A percentile compares a stretch with the other conserved stretches of the same genome.
phyloP scores from a whole-genome alignment of 1,139 yeast genomes.

The Pichia sp. region DNA sequence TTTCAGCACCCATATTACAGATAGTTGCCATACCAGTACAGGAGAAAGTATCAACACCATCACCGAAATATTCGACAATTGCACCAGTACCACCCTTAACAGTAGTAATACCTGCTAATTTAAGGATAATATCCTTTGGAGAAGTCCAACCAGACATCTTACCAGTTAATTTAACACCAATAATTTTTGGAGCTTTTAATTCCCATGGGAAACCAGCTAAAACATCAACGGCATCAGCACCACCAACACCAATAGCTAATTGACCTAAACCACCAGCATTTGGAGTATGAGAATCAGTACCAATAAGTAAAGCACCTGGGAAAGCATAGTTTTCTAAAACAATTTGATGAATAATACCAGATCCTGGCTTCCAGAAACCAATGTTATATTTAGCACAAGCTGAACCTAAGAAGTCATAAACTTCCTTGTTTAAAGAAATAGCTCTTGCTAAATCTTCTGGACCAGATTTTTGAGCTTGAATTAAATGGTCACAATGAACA shows the following conservation, averaged over 20 bases:
- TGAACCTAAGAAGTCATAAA: conserved; percentile 86
- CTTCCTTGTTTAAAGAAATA: conserved; percentile 90
- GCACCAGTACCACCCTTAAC: conserved; percentile 99
- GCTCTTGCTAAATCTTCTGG: conserved; percentile 91
- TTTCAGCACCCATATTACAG: conserved; percentile 99
- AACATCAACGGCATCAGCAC: conserved; percentile 99
- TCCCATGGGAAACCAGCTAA: conserved; percentile 97
- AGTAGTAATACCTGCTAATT: conserved; percentile 94
- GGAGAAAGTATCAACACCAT: conserved; percentile 91
- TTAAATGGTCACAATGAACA: conserved; percentile 98
- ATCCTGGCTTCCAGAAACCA: conserved; percentile 99
- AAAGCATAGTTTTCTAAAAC: conserved; percentile 95
- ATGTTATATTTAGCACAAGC: conserved; percentile 97
- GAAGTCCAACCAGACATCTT: conserved; percentile 96
- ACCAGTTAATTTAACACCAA: conserved; percentile 97
- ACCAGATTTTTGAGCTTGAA: conserved; percentile 96
- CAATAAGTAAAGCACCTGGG: conserved; percentile 96
- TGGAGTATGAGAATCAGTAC: conserved; percentile 99
- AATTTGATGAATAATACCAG: conserved; percentile 98
- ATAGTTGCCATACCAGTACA: conserved; percentile 99
- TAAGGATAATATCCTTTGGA: conserved; percentile 95
- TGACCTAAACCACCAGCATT: conserved; percentile 99
- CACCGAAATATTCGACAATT: conserved; percentile 96
- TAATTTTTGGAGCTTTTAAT: conserved; percentile 94
- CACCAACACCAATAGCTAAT: conserved; percentile 99